Conservation (phyloP, 345 rosid species). For the Draba incana region DNA sequence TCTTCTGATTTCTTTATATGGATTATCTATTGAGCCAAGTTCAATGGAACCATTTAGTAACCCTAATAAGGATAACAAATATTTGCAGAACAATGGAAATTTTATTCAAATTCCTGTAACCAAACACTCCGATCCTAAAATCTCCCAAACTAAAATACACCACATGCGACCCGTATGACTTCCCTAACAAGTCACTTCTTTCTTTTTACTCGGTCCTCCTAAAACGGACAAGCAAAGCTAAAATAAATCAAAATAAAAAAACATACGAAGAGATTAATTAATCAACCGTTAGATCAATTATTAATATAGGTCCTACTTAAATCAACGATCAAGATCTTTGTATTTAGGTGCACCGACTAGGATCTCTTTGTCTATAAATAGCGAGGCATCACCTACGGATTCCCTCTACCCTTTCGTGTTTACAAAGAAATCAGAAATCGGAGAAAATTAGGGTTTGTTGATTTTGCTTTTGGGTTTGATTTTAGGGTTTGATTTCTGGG, state of each 20-base stretch:
- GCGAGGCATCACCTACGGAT: too few species aligned
- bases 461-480: too few species aligned
- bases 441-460: too few species aligned
- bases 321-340: slow-evolving; percentile 6
- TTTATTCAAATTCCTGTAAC: not conserved
- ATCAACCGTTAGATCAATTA: slow-evolving; percentile 27
- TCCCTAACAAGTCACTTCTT: slow-evolving; percentile 46
- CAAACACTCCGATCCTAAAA: slow-evolving; percentile 32
- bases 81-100: slow-evolving; percentile 6
- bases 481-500: not conserved
- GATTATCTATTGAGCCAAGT: slow-evolving; percentile 5
- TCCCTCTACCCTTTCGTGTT: too few species aligned
- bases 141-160: slow-evolving; percentile 32
- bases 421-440: too few species aligned
- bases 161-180: slow-evolving; percentile 50
- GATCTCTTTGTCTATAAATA: slow-evolving; percentile 31
- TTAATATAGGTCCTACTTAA: slow-evolving; percentile 17
- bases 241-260: not conserved
- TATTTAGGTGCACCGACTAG: not conserved
- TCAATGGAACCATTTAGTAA: slow-evolving; percentile 8
- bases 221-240: slow-evolving; percentile 35
- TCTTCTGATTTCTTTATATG: not conserved
- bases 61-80: slow-evolving; percentile 2
- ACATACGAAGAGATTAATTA: slow-evolving; percentile 6
- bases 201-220: slow-evolving; percentile 28